Evolutionary conservation across 306 rosid species (phyloP), one percentile per base, ranked within the genome.

Genomic region (Acacia confusa): DNA sequence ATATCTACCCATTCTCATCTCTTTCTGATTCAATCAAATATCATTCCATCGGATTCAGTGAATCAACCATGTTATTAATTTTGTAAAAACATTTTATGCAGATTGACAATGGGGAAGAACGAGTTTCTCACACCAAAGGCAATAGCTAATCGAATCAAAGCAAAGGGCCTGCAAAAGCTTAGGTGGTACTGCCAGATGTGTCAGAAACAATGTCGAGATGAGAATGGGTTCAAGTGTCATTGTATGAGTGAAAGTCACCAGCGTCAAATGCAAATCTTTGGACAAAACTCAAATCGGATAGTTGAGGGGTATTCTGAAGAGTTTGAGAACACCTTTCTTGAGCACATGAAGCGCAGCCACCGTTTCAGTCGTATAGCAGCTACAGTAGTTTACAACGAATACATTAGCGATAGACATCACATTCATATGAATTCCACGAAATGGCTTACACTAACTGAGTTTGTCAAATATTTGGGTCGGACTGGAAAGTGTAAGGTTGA

Each of bases 161-260:
- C 98, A 22, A 95, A 92, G 67, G 98, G 98, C 20, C 86, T 95
- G 41, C 97, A 95, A 94, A 95, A 95, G 88, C 97, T 95, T 27
- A 86, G 97, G 14, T 95, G 97, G 97, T 95, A 95, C 82, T 95
- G 98, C 87, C 98, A 95, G 88, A 95, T 94, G 98, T 94, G 98
- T 76, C 97, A 94, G 85, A 94, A 94, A 90, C 97, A 92, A 79
- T 94, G 98, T 78, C 91, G 97, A 19, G 98, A 94, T 57, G 97
- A 92, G 81, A 94, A 94, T 83, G 98, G 98, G 44, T 94, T 92
- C 76, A 94, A 94, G 83, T 94, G 97, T 76, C 98, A 94, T 79
- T 94, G 96, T 58, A 91, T 94, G 97, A 90, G 97, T 83, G 97
- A 94, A 82, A 81, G 94, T 58, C 98, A 94, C 85, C 97, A 94